A percentile compares a stretch with the other conserved stretches of the same genome.
phyloP scores from a whole-genome alignment of 2,329 filamentous ascomycete species.

The Sporothrix phasma region DNA sequence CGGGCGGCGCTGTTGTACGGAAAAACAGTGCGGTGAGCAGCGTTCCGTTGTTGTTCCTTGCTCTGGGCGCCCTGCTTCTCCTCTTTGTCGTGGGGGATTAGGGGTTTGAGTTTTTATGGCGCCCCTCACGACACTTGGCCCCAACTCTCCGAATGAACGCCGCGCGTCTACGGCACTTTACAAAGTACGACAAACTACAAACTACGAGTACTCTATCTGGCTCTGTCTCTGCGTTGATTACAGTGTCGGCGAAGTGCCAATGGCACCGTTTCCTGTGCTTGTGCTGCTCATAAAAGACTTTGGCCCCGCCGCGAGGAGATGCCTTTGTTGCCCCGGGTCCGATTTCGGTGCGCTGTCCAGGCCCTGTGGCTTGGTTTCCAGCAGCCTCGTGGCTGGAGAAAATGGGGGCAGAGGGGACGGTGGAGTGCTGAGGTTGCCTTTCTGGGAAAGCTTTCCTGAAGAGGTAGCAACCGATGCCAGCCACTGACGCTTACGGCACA shows the following conservation, averaged over 20 bases:
- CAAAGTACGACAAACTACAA: too few species aligned
- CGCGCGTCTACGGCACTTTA: neutral
- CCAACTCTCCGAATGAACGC: conserved; percentile 14
- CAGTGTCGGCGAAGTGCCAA: neutral
- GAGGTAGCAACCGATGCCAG: neutral
- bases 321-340: neutral
- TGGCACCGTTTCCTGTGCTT: neutral
- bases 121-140: neutral
- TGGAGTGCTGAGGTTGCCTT: neutral
- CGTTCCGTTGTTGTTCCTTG: neutral
- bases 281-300: neutral
- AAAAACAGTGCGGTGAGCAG: conserved; percentile 1
- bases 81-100: neutral
- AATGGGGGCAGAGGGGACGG: neutral
- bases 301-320: neutral
- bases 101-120: neutral
- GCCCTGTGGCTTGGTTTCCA: neutral
- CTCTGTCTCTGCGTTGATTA: neutral
- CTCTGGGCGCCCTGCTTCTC: neutral
- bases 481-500: conserved; percentile 3
- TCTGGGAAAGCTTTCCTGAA: conserved; percentile 2
- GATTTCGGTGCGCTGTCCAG: neutral
- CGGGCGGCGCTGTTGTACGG: neutral
- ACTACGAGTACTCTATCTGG: neutral
- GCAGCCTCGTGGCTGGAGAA: neutral